Evolutionary conservation across 306 rosid genomes (phyloP), one percentile per base, ranked within the genome.

Genomic region (Citrullus amarus): DNA sequence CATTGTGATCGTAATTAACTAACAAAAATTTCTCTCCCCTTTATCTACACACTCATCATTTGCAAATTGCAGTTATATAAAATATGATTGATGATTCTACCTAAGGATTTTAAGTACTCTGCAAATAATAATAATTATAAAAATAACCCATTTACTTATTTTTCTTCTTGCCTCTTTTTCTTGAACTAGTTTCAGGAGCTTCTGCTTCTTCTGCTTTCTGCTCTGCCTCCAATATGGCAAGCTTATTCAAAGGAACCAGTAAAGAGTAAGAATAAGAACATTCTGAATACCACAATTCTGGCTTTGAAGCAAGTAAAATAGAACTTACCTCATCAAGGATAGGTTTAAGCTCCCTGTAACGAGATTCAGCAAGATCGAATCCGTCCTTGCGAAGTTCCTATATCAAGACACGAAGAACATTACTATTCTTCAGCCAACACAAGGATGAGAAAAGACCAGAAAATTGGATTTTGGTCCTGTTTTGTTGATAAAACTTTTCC

Each of bases 341-440:
- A 34, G 98, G 98, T 84, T 92, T 95, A 66, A 95, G 97, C 87
- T 95, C 98, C 84, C 87, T 83, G 83, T 89, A 89, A 44, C 97
- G 91, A 69, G 86, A 74, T 81, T 91, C 98, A 15, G 97, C 98
- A 46, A 92, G 97, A 89, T 95, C 98, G 83, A 95, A 95, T 50
- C 98, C 98, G 56, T 95, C 98, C 82, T 91, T 95, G n/a, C 97
- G 92, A 28, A 95, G 98, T 89, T 95, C 98, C 98, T 92, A 77
- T 28, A 28, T 72, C 8, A 78, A 78, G 84, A 83, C 44, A 13
- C 1, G 5, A 72, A 18, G 59, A 16, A 50, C 34, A 72, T 72
- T 53, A 30, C 8, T 16, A 72, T 60, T 28, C 28, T 50, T 50
- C 18, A 22, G 56, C 12, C 25, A 50, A 46, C 11, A 48, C 59